A percentile compares a stretch with the other conserved stretches of the same genome.
Conservation (phyloP, 2,329 filamentous ascomycete genomes). For the Fusarium newnesense region DNA sequence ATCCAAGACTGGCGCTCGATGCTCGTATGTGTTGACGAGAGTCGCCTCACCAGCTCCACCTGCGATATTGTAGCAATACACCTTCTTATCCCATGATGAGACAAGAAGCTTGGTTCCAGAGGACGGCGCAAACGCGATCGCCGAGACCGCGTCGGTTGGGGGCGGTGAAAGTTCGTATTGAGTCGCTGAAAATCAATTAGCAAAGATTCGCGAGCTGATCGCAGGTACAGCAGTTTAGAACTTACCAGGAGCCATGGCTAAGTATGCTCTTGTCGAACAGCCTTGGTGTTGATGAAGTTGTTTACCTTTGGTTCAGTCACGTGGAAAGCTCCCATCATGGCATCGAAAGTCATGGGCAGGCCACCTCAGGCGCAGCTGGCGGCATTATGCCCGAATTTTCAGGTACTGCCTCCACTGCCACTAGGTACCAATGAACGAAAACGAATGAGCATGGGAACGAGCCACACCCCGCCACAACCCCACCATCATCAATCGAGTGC, state of each 20-base stretch:
- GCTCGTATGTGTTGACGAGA: slow-evolving; percentile 78
- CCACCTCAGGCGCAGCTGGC: slow-evolving; percentile 3
- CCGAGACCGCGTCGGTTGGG: slow-evolving; percentile 87
- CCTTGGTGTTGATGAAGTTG: slow-evolving; percentile 42
- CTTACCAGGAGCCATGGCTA: slow-evolving; percentile 56
- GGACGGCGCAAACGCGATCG: slow-evolving; percentile 83
- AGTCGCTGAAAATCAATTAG: slow-evolving; percentile 58
- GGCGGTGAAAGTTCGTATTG: slow-evolving; percentile 87
- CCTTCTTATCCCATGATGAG: slow-evolving; percentile 92
- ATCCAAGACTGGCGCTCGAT: slow-evolving; percentile 87
- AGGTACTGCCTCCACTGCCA: slow-evolving; percentile 40
- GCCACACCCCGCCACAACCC: slow-evolving; percentile 55
- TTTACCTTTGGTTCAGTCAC: slow-evolving; percentile 52
- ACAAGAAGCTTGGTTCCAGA: slow-evolving; percentile 83
- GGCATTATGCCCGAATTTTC: slow-evolving; percentile 45
- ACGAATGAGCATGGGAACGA: slow-evolving; percentile 9
- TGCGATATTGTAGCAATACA: slow-evolving; percentile 86
- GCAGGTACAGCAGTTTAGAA: background rate
- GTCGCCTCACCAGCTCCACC: slow-evolving; percentile 63
- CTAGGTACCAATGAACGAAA: background rate
- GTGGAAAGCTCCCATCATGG: slow-evolving; percentile 43
- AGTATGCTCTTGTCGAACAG: slow-evolving; percentile 34
- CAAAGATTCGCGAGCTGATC: background rate
- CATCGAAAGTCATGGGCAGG: slow-evolving; percentile 13
- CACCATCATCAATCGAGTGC: slow-evolving; percentile 49